A percentile compares a stretch with the other conserved stretches of the same genome.
Conservation (phyloP, 768 basidiomycete genomes). For the Termitomyces sp. region DNA sequence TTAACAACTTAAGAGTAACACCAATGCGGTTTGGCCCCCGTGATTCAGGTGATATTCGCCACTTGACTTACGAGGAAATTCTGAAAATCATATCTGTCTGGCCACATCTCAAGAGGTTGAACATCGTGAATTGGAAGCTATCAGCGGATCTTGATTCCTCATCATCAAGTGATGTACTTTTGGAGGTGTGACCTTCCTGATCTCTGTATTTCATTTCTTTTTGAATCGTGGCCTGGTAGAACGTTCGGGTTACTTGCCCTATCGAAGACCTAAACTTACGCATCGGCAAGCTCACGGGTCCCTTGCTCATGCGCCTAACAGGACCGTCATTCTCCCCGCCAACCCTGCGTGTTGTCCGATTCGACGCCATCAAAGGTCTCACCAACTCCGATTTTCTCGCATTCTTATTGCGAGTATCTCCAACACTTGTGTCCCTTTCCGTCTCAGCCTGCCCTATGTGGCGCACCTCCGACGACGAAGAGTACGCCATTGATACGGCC, state of each 20-base stretch:
- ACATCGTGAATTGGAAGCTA: neutral
- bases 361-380: constrained; percentile 4
- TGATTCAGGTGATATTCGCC: neutral
- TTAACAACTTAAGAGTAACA: neutral
- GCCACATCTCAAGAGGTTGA: constrained; percentile 2
- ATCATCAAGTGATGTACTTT: neutral
- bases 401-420: constrained; percentile 10
- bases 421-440: constrained; percentile 6
- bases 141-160: neutral
- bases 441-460: constrained; percentile 9
- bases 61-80: constrained; percentile 8
- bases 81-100: constrained; percentile 5
- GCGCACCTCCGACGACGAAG: constrained; percentile 9
- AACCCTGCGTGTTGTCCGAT: neutral
- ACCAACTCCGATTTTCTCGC: constrained; percentile 11
- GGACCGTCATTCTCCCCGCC: neutral
- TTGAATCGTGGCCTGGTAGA: neutral
- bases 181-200: neutral
- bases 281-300: neutral
- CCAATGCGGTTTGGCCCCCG: neutral
- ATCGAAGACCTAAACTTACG: neutral
- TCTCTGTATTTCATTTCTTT: neutral
- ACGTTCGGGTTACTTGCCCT: neutral
- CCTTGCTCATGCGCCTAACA: constrained; percentile 4
- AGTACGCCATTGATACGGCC: constrained; percentile 14